Evolutionary conservation across 257 asterid genomes (phyloP).

Genomic region (Agastache rugosa): DNA sequence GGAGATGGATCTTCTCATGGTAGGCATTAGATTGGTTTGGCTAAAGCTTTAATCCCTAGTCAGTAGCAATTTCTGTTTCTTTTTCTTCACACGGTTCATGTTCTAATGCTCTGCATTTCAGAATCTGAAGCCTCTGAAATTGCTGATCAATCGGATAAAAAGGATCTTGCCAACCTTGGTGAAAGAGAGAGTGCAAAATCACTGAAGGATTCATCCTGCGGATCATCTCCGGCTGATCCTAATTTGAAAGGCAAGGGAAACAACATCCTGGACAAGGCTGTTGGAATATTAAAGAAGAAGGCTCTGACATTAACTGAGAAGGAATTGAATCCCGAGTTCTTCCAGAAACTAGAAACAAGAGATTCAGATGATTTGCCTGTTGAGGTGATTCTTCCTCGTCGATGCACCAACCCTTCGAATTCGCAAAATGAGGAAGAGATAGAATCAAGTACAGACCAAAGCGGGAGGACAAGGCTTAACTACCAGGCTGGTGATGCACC

Average conservation of each 20-base stretch:
- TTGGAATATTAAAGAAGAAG: slow-evolving; percentile 87
- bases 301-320: slow-evolving; percentile 82
- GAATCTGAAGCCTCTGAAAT: slow-evolving; percentile 71
- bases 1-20: slow-evolving; percentile 84
- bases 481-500: slow-evolving; percentile 52
- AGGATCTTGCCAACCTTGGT: slow-evolving; percentile 46
- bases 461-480: slow-evolving; percentile 50
- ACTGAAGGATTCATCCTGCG: slow-evolving; percentile 55
- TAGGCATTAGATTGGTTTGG: slow-evolving; percentile 38
- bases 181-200: slow-evolving; percentile 54
- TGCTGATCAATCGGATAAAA: slow-evolving; percentile 60
- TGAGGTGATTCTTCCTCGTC: slow-evolving; percentile 92
- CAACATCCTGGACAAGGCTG: slow-evolving; percentile 80
- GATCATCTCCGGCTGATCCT: slow-evolving; percentile 63
- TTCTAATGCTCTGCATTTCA: slow-evolving; percentile 43
- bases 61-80: slow-evolving; percentile 12
- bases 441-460: slow-evolving; percentile 53
- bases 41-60: slow-evolving; percentile 13
- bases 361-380: slow-evolving; percentile 87
- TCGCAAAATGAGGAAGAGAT: slow-evolving; percentile 62
- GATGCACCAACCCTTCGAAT: slow-evolving; percentile 65
- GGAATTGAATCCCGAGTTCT: slow-evolving; percentile 92
- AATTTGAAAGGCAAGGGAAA: slow-evolving; percentile 56
- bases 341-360: slow-evolving; percentile 92
- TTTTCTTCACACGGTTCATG: slow-evolving; percentile 35